Evolutionary conservation across 768 basidiomycete genomes (phyloP), one percentile per base, ranked within the genome.

Genomic region (Pisolithus tinctorius): DNA sequence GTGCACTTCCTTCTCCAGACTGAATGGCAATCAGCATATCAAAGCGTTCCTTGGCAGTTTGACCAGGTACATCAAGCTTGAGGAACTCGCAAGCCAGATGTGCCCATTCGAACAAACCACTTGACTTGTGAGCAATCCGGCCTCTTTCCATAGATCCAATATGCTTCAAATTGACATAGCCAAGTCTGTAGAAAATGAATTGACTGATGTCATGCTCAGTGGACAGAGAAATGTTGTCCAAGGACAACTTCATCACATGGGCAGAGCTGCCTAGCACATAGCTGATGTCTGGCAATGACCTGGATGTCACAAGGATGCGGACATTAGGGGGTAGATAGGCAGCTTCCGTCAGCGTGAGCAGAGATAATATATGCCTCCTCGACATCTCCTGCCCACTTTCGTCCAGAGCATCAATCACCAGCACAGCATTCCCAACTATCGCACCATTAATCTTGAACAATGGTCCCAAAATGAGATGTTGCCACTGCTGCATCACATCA

Each of bases 381-480:
- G 38, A 27, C 1, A 16, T 13, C 4, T 40, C 43, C 9, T 57
- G 43, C 6, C 51, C 49, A 34, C 56, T 58, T 42, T 56, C 59
- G 31, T 61, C 58, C 23, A 64, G 43, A 4, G 49, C 65, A 38
- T 68, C 65, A n/a, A 66, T 60, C 40, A 67, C 47, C 13, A 64
- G 48, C 4, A 62, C 34, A 8, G 63, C 54, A 11, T 58, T 62
- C 13, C 58, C 56, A 43, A 53, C 5, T 16, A 60, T 38, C 11
- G 42, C 45, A 25, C 34, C 51, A 31, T 14, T 10, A n/a, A 56
- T 14, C 6, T 23, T 43, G n/a, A 17, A 11, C 4, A 49, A 49
- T 0, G 60, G 60, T 20, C 20, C 20, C 20, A 20, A 20, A 20
- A 20, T 20, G 20, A 20, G 20, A 20, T 20, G 20, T 20, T 20